These are phyloP conservation scores for Phanerochaete carnosa DNA, from an alignment of 768 basidiomycete genomes.

Conservation along the genomic window DNA sequence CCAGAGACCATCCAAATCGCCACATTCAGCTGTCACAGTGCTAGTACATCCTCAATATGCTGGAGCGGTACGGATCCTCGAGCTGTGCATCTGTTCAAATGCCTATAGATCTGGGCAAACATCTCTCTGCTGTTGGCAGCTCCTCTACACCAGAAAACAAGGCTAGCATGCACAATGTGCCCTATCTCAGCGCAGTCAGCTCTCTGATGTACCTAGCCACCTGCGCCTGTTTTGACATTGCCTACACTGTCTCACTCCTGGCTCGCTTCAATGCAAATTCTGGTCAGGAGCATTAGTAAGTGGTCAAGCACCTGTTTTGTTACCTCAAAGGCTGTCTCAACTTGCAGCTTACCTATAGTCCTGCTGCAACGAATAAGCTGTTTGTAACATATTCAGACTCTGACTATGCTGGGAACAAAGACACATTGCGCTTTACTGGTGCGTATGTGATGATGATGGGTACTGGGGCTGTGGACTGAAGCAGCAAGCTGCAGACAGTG, in stretches of 20 bases:
- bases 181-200: conserved; percentile 28
- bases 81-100: too few species aligned
- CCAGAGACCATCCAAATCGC: too few species aligned
- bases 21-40: not conserved
- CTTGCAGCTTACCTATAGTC: conserved; percentile 17
- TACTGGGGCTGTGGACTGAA: too few species aligned
- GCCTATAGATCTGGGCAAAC: too few species aligned
- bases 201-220: conserved; percentile 33
- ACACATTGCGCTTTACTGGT: conserved; percentile 17
- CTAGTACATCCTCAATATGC: not conserved
- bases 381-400: conserved; percentile 23
- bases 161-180: conserved; percentile 15
- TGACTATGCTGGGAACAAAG: conserved; percentile 23
- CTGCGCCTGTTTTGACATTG: conserved; percentile 36
- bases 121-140: too few species aligned
- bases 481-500: too few species aligned
- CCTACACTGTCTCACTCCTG: conserved; percentile 31
- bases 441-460: too few species aligned
- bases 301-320: conserved; percentile 35
- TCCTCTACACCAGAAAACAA: too few species aligned
- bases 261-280: conserved; percentile 34
- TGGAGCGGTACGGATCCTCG: conserved; percentile 11
- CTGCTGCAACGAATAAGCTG: not conserved
- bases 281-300: conserved; percentile 31
- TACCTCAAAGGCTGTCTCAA: conserved; percentile 36